Base-by-base conservation (phyloP, 768 basidiomycete genomes). In the Kwoniella shandongensis region DNA sequence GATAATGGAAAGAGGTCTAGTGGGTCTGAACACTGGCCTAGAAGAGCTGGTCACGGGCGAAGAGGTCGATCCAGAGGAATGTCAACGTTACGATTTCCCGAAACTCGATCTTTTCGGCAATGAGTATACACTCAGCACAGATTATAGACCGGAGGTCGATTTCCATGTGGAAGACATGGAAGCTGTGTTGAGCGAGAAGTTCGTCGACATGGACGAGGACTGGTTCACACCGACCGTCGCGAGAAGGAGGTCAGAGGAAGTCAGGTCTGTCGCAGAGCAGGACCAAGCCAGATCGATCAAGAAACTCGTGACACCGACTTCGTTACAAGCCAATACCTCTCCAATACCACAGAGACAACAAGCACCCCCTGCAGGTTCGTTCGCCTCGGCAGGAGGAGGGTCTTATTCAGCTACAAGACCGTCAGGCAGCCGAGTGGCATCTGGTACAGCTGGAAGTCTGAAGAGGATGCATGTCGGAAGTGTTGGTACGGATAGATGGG, bases 211-310 rank as follows among this genome's bases (percentile, higher is more conserved):
- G 70, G 73, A 72, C 40, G 73, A 76, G 36, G 72, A 73, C 41
- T 76, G 71, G 65, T 76, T 76, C 54, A 74, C 66, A 3, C 75
- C 75, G 12, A 76, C 75, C 1, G 62, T 75, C 12, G 65, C 65
- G 18, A 30, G 69, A n/a, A 51, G 25, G 52, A 57, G 35, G 46
- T 32, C 32, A 18, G 26, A 30, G 41, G 12, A 44, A 30, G 30
- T 23, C 32, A 26, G 20, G 51, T 13, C 42, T 23, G 7, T 13
- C 41, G 7, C 13, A n/a, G 41, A 35, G n/a, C n/a, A 45, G 32
- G 5, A 30, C 38, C 17, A 46, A 45, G 40, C 30, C 26, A 25
- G 30, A 32, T 5, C 22, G 48, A 35, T 36, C 46, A 17, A 38
- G 59, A 40, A 25, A 41, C n/a, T 51, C n/a, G 27, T 49, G 20